Conservation (phyloP, 768 basidiomycete species). For the Gloeophyllum trabeum region DNA sequence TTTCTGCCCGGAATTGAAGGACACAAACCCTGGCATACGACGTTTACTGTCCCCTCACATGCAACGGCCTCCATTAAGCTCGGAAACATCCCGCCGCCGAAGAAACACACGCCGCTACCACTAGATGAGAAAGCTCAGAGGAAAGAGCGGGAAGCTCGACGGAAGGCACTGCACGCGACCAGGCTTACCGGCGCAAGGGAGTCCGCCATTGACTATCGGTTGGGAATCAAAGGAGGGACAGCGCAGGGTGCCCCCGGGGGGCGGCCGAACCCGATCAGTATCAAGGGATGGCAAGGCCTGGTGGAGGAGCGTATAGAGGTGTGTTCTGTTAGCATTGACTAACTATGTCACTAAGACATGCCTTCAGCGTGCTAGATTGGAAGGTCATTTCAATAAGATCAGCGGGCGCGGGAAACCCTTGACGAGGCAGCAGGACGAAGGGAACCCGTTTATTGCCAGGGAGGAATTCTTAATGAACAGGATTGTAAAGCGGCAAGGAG, state of each 20-base stretch:
- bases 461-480: constrained; percentile 84
- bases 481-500: constrained; percentile 74
- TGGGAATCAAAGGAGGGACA: constrained; percentile 35
- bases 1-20: constrained; percentile 42
- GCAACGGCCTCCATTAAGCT: constrained; percentile 38
- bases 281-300: constrained; percentile 68
- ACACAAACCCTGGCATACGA: constrained; percentile 63
- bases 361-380: constrained; percentile 47
- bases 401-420: constrained; percentile 56
- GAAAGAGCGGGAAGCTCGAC: constrained; percentile 37
- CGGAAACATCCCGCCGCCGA: constrained; percentile 29
- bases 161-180: constrained; percentile 39
- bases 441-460: constrained; percentile 57
- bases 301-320: constrained; percentile 80
- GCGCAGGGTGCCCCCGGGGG: constrained; percentile 9
- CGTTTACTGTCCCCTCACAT: constrained; percentile 51
- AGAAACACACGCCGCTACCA: constrained; percentile 8
- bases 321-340: constrained; percentile 6
- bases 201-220: constrained; percentile 63
- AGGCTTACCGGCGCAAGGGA: constrained; percentile 56
- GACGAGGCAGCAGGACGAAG: constrained; percentile 27
- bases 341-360: neutral
- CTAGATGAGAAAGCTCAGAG: constrained; percentile 27
- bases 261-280: constrained; percentile 41
- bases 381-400: constrained; percentile 62